phyloP scores from a whole-genome alignment of 2,329 filamentous ascomycete species.

The Neonectria coccinea region DNA sequence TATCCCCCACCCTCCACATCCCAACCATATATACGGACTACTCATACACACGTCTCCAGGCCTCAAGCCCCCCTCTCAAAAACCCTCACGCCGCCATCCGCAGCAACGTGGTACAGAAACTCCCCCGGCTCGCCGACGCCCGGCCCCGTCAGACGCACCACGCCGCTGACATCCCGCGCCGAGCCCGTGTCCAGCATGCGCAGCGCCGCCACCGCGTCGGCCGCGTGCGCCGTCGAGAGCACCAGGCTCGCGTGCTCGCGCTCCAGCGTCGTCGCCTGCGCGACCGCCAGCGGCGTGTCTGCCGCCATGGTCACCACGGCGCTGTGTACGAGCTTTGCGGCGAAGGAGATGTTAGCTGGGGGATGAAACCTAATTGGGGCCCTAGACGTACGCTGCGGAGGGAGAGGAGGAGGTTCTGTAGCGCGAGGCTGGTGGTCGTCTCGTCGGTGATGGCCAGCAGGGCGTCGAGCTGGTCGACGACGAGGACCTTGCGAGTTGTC shows the following conservation, averaged over 20 bases:
- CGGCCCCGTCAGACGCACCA: slow-evolving; percentile 76
- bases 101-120: slow-evolving; percentile 82
- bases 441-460: slow-evolving; percentile 70
- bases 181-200: slow-evolving; percentile 85
- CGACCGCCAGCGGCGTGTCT: slow-evolving; percentile 76
- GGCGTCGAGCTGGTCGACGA: slow-evolving; percentile 75
- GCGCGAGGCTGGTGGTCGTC: slow-evolving; percentile 55
- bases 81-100: slow-evolving; percentile 82
- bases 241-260: slow-evolving; percentile 77
- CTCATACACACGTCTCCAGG: not conserved
- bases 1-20: not conserved
- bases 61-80: slow-evolving; percentile 78
- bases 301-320: slow-evolving; percentile 77
- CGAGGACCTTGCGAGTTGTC: slow-evolving; percentile 61
- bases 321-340: slow-evolving; percentile 70
- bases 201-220: slow-evolving; percentile 76
- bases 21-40: not conserved
- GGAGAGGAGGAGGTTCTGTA: slow-evolving; percentile 68
- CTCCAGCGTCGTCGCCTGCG: slow-evolving; percentile 74
- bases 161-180: slow-evolving; percentile 92
- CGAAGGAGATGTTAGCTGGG: not conserved
- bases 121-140: slow-evolving; percentile 70
- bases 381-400: slow-evolving; percentile 63
- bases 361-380: too few relatives aligned
- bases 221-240: slow-evolving; percentile 79